These are phyloP conservation scores for Fusarium sambucinum DNA, from an alignment of 2,329 filamentous ascomycete genomes.

Conservation along the genomic window DNA sequence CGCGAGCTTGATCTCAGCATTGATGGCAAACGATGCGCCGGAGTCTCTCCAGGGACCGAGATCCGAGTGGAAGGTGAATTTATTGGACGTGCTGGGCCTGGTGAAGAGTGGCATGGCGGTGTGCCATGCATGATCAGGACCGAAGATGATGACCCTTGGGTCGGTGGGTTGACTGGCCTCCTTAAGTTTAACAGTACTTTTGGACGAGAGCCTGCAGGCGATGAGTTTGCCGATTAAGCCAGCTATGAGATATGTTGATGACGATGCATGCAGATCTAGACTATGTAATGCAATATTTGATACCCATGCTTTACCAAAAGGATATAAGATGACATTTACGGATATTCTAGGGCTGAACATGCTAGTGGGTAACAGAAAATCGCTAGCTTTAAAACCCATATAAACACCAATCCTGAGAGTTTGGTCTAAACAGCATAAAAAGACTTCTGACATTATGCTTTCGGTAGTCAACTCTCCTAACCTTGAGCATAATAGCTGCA, in stretches of 20 bases:
- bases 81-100: conserved; percentile 63
- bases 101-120: conserved; percentile 75
- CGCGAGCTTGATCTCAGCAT: conserved; percentile 83
- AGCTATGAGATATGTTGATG: conserved; percentile 1
- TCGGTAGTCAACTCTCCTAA: background rate
- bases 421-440: background rate
- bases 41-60: conserved; percentile 81
- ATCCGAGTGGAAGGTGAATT: conserved; percentile 90
- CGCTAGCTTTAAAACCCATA: background rate
- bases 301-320: conserved; percentile 24
- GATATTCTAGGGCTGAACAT: conserved; percentile 11
- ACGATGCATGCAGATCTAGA: conserved; percentile 12
- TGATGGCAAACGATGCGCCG: conserved; percentile 77
- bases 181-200: conserved; percentile 99
- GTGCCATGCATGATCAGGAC: conserved; percentile 90
- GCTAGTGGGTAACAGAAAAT: background rate
- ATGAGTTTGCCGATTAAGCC: conserved; percentile 47
- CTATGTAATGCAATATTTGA: conserved; percentile 23
- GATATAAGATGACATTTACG: background rate
- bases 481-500: background rate
- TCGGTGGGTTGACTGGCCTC: conserved; percentile 90
- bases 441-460: background rate
- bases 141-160: conserved; percentile 91
- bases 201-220: conserved; percentile 63
- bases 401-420: background rate